Evolutionary conservation across 768 basidiomycete species (phyloP).

Genomic region (Phaeotremella skinneri): DNA sequence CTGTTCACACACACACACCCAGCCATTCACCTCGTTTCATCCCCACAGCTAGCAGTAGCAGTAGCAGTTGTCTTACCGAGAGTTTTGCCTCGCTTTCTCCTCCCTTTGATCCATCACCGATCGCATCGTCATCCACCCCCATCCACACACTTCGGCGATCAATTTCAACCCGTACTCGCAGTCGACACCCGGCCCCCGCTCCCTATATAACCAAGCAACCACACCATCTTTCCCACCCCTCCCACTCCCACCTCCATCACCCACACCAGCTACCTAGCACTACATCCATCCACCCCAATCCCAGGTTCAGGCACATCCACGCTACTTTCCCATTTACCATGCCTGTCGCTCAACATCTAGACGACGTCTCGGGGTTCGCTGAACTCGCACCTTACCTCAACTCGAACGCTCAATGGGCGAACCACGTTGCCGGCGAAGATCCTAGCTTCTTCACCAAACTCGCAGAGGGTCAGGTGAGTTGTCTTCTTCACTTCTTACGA

Average conservation of each 20-base stretch:
- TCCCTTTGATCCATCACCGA: no score
- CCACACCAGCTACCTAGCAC: background rate
- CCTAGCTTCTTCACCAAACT: constrained; percentile 65
- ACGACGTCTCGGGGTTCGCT: constrained; percentile 37
- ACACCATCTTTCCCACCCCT: no score
- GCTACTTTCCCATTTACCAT: background rate
- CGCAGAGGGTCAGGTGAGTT: constrained; percentile 63
- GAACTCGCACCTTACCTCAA: constrained; percentile 54
- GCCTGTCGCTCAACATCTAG: background rate
- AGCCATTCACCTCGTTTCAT: no score
- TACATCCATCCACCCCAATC: background rate
- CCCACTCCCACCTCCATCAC: background rate
- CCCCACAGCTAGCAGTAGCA: no score
- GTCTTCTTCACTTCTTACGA: constrained; percentile 47
- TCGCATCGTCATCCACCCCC: no score
- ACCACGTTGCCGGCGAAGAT: constrained; percentile 59
- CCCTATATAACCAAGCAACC: no score
- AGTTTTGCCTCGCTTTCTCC: no score
- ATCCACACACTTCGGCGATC: no score
- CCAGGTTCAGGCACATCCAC: background rate
- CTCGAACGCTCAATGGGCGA: constrained; percentile 69
- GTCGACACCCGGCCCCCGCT: no score
- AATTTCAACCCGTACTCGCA: no score
- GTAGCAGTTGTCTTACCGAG: no score
- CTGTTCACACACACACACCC: no score